Percentiles rank a stretch among this genome's conserved stretches.
Evolutionary conservation across 768 basidiomycete genomes (phyloP).

Genomic region (Phaeolepiota aurea): DNA sequence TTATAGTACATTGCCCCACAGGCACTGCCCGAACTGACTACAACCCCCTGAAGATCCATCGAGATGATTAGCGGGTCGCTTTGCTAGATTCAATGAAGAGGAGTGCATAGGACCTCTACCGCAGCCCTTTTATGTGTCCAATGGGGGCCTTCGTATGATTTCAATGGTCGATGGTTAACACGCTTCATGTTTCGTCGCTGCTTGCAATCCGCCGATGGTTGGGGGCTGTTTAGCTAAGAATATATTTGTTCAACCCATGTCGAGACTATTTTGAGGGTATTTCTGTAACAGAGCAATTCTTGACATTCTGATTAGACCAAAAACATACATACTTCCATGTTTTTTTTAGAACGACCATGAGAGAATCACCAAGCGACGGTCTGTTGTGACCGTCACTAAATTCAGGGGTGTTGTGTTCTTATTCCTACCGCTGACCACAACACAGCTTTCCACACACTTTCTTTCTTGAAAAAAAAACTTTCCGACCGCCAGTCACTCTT

Average conservation of each 20-base stretch:
- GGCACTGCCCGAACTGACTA: constrained; percentile 3
- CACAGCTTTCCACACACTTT: not conserved
- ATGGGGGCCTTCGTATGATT: too few species aligned
- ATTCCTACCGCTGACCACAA: not conserved
- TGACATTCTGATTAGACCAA: not conserved
- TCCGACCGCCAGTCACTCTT: not conserved
- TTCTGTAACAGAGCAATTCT: not conserved
- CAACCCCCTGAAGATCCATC: constrained; percentile 13
- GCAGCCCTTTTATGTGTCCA: too few species aligned
- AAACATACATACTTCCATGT: not conserved
- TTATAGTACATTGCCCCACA: constrained; percentile 1
- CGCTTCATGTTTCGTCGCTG: too few species aligned
- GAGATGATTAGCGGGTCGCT: constrained; percentile 5
- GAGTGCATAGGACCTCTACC: too few species aligned
- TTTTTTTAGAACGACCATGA: not conserved
- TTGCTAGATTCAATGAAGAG: too few species aligned
- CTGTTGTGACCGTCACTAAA: too few species aligned
- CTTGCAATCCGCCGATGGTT: too few species aligned
- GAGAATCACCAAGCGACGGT: not conserved
- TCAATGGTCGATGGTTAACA: too few species aligned
- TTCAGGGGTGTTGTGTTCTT: not conserved
- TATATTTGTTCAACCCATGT: too few species aligned
- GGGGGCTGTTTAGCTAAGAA: too few species aligned
- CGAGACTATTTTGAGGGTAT: not conserved
- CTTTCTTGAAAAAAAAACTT: not conserved